Percentiles rank a stretch among this genome's conserved stretches.
phyloP scores from a whole-genome alignment of 441 rosid species.

The Biscutella auriculata region DNA sequence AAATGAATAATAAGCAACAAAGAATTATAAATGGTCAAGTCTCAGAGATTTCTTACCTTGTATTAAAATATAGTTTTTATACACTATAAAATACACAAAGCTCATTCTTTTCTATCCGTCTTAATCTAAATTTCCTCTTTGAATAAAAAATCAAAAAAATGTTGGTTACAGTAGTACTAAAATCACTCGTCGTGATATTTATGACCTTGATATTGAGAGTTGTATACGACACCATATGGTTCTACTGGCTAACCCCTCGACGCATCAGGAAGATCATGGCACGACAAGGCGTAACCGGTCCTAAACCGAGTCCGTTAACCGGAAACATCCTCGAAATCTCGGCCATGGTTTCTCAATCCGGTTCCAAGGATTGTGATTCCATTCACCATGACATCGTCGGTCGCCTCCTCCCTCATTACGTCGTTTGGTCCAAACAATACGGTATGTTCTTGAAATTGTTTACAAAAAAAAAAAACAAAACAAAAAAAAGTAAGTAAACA shows the following conservation, averaged over 20 bases:
- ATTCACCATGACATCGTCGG: conserved; percentile 62
- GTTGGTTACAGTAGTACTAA: conserved; percentile 26
- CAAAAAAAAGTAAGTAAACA: background rate
- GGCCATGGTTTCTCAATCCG: conserved; percentile 44
- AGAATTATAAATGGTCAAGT: too few species aligned
- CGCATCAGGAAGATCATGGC: conserved; percentile 69
- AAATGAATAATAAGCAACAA: too few species aligned
- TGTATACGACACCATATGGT: conserved; percentile 45
- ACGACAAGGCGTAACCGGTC: conserved; percentile 83
- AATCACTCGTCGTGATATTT: conserved; percentile 24
- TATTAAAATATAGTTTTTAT: too few species aligned
- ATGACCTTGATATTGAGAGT: conserved; percentile 26
- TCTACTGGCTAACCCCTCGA: conserved; percentile 60
- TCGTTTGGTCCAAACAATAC: conserved; percentile 60
- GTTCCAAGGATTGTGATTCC: conserved; percentile 46
- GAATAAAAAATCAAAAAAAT: background rate
- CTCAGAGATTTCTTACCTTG: too few species aligned
- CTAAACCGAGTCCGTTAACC: conserved; percentile 49
- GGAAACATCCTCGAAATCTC: conserved; percentile 71
- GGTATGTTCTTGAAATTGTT: conserved; percentile 38
- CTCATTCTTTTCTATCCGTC: too few species aligned
- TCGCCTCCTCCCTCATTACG: conserved; percentile 82
- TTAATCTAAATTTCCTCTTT: background rate
- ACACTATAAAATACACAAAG: too few species aligned
- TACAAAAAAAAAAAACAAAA: too few species aligned